A percentile compares a stretch with the other conserved stretches of the same genome.
Conservation (phyloP, 2,329 filamentous ascomycete genomes). For the Trichoderma simmonsii region DNA sequence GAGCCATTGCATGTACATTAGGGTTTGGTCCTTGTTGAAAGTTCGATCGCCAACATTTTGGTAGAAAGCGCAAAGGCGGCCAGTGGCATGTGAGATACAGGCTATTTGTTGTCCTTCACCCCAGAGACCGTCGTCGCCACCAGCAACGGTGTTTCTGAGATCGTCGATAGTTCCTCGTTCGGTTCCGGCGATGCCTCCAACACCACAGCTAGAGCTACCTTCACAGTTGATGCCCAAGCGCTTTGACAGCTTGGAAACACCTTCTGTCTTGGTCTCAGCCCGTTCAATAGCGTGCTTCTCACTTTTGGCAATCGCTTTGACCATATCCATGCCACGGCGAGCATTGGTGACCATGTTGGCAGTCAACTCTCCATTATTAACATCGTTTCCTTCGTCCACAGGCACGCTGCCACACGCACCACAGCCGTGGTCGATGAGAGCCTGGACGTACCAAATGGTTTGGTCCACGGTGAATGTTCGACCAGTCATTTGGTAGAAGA, state of each 20-base stretch:
- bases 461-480: no score
- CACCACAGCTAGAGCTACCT: background rate
- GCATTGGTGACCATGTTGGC: no score
- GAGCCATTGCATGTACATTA: background rate
- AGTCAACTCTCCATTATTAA: no score
- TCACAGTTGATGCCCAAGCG: background rate
- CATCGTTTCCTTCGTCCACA: no score
- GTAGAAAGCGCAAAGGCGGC: conserved; percentile 18
- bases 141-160: background rate
- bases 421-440: no score
- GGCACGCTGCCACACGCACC: no score
- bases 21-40: conserved; percentile 17
- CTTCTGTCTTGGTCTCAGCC: background rate
- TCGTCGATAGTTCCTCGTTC: background rate
- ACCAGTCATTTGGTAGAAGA: no score
- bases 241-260: background rate
- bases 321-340: no score
- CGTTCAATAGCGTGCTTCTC: no score
- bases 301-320: no score
- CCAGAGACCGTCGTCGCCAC: background rate
- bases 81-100: conserved; percentile 15
- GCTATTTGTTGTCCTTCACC: conserved; percentile 16
- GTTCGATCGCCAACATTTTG: conserved; percentile 17
- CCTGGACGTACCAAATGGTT: no score
- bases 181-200: background rate